Evolutionary conservation across 495 filamentous ascomycete species (phyloP), one percentile per base, ranked within the genome.

Genomic region (Penicillium ochrochloron): DNA sequence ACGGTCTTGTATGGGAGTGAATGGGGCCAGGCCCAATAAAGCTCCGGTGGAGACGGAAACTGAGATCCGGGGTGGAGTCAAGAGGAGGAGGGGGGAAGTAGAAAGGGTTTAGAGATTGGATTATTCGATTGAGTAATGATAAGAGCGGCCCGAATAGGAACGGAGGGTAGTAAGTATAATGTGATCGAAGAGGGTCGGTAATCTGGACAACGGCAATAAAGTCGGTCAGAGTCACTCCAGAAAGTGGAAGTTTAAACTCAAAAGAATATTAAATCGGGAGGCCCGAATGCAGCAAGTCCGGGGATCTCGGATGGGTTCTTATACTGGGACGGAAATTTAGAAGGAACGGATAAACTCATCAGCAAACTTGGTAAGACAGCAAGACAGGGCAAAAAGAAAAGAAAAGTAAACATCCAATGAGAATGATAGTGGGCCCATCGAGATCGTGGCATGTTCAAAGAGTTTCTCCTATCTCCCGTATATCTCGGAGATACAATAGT

Each of bases 61-160:
- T 42, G 37, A 69, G 61, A 66, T 64, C 56, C 60, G 69, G 60
- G 57, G 59, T 27, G 59, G 65, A 54, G 50, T 34, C 29, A 15
- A 17, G 19, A 44, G 48, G 41, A n/a, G 29, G 23, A 12, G 44
- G 33, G 42, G 2, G 2, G 19, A 11, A 4, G n/a, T n/a, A n/a
- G 12, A 17, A n/a, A 60, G 14, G 12, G 10, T 52, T 52, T 8
- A 17, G 15, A 29, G 25, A 52, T 64, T 66, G 60, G 60, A 69
- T 63, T 52, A 64, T 59, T 57, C 44, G 21, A 64, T 64, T 64
- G 63, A 66, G 66, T 67, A 64, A 71, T 54, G 59, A 65, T 48
- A 59, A 59, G 62, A 63, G 60, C 17, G 46, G 35, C 31, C 31
- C 53, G 17, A 19, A 39, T 63, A 11, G 12, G n/a, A 55, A 52